These are phyloP conservation scores for Termitomyces sp. DNA, from an alignment of 768 basidiomycete species.

Conservation along the genomic window DNA sequence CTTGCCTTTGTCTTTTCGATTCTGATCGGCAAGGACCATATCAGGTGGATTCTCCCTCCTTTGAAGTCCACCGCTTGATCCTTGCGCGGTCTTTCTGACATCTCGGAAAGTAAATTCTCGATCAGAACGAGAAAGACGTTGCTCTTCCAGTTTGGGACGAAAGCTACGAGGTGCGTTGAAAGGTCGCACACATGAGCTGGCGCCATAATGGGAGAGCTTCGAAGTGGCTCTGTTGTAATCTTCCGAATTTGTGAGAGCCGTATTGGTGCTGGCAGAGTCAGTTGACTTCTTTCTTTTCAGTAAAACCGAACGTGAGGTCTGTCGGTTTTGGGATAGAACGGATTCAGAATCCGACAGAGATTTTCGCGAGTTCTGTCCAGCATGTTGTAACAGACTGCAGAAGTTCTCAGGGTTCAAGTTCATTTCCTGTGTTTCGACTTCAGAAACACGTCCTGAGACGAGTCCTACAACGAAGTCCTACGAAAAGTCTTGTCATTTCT, in stretches of 20 bases:
- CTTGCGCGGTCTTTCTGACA: background rate
- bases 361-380: background rate
- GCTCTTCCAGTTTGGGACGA: slow-evolving; percentile 4
- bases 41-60: slow-evolving; percentile 1
- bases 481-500: background rate
- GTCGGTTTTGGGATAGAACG: background rate
- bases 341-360: background rate
- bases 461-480: background rate
- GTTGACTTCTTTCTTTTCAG: slow-evolving; percentile 21
- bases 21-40: background rate
- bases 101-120: slow-evolving; percentile 1
- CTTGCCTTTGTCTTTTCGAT: slow-evolving; percentile 19
- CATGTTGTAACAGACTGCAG: background rate
- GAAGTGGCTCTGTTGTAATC: slow-evolving; percentile 2
- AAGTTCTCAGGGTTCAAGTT: background rate
- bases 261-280: slow-evolving; percentile 9
- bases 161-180: slow-evolving; percentile 3
- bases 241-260: slow-evolving; percentile 9
- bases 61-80: background rate
- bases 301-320: slow-evolving; percentile 4
- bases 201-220: background rate
- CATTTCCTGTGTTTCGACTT: background rate
- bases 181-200: background rate
- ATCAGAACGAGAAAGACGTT: background rate
- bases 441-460: background rate